Evolutionary conservation across 2,329 filamentous ascomycete species (phyloP).

Genomic region (Dichotomopilus funicola): DNA sequence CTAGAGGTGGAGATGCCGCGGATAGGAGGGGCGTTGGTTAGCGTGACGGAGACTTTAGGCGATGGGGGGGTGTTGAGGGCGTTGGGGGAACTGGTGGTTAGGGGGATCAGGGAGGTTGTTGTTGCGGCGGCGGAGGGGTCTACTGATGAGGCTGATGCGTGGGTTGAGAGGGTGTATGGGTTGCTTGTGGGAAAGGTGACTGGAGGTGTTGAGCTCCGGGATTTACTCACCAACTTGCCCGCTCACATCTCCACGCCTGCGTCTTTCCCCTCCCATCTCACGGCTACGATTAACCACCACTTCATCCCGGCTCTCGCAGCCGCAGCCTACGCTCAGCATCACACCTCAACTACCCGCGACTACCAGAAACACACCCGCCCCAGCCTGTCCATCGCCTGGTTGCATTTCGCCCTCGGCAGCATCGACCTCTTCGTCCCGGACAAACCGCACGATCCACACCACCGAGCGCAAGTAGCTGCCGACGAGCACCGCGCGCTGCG

Average conservation of each 20-base stretch:
- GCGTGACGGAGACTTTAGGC: slow-evolving; percentile 42
- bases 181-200: slow-evolving; percentile 26
- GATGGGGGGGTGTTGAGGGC: too few species aligned
- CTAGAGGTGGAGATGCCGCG: slow-evolving; percentile 60
- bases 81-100: slow-evolving; percentile 40
- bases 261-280: slow-evolving; percentile 17
- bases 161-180: slow-evolving; percentile 29
- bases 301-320: slow-evolving; percentile 37
- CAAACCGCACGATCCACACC: slow-evolving; percentile 74
- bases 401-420: slow-evolving; percentile 66
- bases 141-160: slow-evolving; percentile 36
- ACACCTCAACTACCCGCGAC: too few species aligned
- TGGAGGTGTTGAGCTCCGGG: slow-evolving; percentile 19
- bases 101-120: slow-evolving; percentile 42
- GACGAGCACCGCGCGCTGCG: slow-evolving; percentile 51
- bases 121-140: slow-evolving; percentile 29
- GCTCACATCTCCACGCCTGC: slow-evolving; percentile 31
- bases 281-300: too few species aligned
- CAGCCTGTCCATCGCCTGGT: slow-evolving; percentile 58
- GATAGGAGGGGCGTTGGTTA: slow-evolving; percentile 49
- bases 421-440: slow-evolving; percentile 81
- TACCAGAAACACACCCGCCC: too few species aligned
- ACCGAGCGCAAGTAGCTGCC: slow-evolving; percentile 59
- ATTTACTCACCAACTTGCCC: slow-evolving; percentile 25
- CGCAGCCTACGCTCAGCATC: slow-evolving; percentile 27